phyloP scores from a whole-genome alignment of 345 rosid genomes.

The Populus nigra region DNA sequence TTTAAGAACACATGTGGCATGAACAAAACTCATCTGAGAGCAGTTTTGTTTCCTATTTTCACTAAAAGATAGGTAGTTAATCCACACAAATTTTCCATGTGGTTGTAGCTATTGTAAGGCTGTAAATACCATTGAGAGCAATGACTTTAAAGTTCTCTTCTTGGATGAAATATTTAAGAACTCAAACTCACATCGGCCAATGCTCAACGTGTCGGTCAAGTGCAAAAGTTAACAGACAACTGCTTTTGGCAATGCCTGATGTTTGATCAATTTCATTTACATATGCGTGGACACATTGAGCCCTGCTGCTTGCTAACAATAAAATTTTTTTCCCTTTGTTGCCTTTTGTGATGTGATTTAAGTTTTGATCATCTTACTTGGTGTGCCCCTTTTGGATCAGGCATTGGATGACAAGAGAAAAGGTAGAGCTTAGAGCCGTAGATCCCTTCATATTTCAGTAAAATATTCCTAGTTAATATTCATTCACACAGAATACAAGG shows the following conservation, averaged over 20 bases:
- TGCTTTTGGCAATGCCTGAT: not conserved
- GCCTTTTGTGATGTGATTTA: not conserved
- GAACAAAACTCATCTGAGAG: not conserved
- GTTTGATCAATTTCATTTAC: not conserved
- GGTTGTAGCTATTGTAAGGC: not conserved
- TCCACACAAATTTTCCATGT: not conserved
- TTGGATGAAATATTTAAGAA: not conserved
- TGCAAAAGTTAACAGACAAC: not conserved
- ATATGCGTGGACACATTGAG: too few species aligned
- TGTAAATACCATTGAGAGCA: not conserved
- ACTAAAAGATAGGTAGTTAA: not conserved
- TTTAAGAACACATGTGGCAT: not conserved
- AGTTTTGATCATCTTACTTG: not conserved
- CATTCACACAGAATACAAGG: slow-evolving; percentile 17
- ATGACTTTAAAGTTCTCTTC: not conserved
- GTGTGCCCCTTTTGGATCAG: slow-evolving; percentile 34
- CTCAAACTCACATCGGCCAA: not conserved
- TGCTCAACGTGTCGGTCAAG: not conserved
- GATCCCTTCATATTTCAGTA: not conserved
- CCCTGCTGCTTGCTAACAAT: too few species aligned
- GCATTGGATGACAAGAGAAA: slow-evolving; percentile 71
- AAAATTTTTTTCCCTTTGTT: not conserved
- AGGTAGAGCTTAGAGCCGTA: slow-evolving; percentile 45
- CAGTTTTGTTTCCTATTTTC: not conserved
- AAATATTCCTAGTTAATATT: slow-evolving; percentile 7